phyloP scores from a whole-genome alignment of 192 early-diverging fungal species.

The Helicostylum pulchrum region DNA sequence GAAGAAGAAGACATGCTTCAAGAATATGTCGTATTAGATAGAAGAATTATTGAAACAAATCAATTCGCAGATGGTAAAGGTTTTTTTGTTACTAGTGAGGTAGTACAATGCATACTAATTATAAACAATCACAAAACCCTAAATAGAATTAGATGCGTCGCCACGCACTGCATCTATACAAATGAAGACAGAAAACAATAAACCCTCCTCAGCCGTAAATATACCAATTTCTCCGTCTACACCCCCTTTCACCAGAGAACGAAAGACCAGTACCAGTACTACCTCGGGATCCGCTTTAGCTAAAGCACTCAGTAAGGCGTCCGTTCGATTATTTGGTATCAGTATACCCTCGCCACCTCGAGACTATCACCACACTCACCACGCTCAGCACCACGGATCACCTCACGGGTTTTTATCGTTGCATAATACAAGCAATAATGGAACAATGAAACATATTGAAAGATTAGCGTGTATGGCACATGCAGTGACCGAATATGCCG shows the following conservation, averaged over 20 bases:
- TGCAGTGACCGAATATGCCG: slow-evolving; percentile 64
- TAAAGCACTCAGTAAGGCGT: slow-evolving; percentile 52
- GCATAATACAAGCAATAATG: slow-evolving; percentile 34
- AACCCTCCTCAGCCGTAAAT: neutral
- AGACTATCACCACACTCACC: slow-evolving; percentile 11
- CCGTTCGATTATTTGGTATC: slow-evolving; percentile 51
- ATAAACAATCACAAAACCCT: neutral
- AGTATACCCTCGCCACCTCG: slow-evolving; percentile 49
- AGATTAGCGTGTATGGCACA: slow-evolving; percentile 67
- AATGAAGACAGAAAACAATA: neutral
- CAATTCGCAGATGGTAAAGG: slow-evolving; percentile 66
- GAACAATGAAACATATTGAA: slow-evolving; percentile 61
- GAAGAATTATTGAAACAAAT: slow-evolving; percentile 69
- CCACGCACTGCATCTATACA: slow-evolving; percentile 7
- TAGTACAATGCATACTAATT: too few species aligned
- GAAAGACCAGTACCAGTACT: slow-evolving; percentile 23
- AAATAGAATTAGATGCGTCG: slow-evolving; percentile 29
- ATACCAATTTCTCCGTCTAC: slow-evolving; percentile 15
- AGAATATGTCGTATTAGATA: slow-evolving; percentile 77
- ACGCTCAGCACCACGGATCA: slow-evolving; percentile 1
- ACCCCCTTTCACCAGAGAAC: slow-evolving; percentile 22
- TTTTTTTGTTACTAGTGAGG: neutral
- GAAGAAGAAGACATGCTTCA: slow-evolving; percentile 55
- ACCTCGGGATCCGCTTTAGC: slow-evolving; percentile 47
- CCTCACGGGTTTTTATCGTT: slow-evolving; percentile 16